Conservation (phyloP, 495 filamentous ascomycete species). For the Chaetomidium leptoderma region DNA sequence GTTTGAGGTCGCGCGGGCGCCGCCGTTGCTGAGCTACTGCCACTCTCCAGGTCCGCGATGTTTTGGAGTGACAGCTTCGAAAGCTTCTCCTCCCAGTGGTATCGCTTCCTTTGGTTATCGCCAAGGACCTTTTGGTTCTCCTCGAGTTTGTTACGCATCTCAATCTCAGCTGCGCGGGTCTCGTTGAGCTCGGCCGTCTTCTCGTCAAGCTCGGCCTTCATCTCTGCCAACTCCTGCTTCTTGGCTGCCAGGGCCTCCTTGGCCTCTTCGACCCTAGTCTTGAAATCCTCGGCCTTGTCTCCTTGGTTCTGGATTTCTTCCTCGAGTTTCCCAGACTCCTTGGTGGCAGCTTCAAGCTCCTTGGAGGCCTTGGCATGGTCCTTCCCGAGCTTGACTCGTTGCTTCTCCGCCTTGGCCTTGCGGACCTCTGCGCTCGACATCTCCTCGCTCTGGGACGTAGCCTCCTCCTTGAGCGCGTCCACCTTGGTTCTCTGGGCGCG, state of each 20-base stretch:
- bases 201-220: slow-evolving; percentile 83
- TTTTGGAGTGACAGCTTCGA: slow-evolving; percentile 74
- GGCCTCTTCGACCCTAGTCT: slow-evolving; percentile 76
- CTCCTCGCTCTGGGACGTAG: slow-evolving; percentile 72
- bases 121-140: slow-evolving; percentile 85
- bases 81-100: slow-evolving; percentile 86
- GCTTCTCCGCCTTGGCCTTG: slow-evolving; percentile 87
- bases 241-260: slow-evolving; percentile 75
- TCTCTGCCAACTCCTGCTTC: slow-evolving; percentile 68
- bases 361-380: slow-evolving; percentile 66
- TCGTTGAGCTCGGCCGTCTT: slow-evolving; percentile 85
- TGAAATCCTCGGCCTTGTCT: slow-evolving; percentile 65
- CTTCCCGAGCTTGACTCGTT: slow-evolving; percentile 80
- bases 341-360: slow-evolving; percentile 65
- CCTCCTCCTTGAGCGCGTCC: slow-evolving; percentile 85
- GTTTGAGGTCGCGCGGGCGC: slow-evolving; percentile 1
- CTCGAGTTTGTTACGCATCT: slow-evolving; percentile 96
- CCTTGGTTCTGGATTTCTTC: slow-evolving; percentile 72
- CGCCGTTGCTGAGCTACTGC: slow-evolving; percentile 14
- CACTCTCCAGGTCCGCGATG: slow-evolving; percentile 57
- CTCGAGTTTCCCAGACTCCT: slow-evolving; percentile 70
- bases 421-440: slow-evolving; percentile 79
- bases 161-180: slow-evolving; percentile 85
- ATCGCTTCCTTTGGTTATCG: slow-evolving; percentile 80
- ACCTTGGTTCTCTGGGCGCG: slow-evolving; percentile 88